phyloP scores from a whole-genome alignment of 768 basidiomycete species.

The Tricholoma hemisulphureum region DNA sequence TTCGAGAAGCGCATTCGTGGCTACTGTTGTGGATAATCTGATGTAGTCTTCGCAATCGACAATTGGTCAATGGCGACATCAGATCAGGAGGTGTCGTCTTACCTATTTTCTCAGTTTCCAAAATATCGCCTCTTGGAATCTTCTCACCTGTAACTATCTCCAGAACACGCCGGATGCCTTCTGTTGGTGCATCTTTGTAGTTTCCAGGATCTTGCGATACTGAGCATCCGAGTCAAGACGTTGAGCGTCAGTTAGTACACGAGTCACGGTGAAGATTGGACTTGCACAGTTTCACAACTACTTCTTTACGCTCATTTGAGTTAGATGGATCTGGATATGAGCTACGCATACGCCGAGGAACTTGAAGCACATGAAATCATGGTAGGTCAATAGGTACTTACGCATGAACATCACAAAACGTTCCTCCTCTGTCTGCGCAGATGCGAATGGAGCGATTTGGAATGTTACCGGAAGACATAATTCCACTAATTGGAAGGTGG shows the following conservation, averaged over 20 bases:
- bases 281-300: constrained; percentile 88
- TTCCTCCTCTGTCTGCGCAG: constrained; percentile 88
- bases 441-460: constrained; percentile 80
- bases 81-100: constrained; percentile 12
- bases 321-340: constrained; percentile 75
- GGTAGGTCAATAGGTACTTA: constrained; percentile 33
- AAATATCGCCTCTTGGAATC: constrained; percentile 62
- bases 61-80: constrained; percentile 1
- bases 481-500: too few relatives aligned
- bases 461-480: constrained; percentile 27
- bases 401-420: constrained; percentile 90
- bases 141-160: constrained; percentile 70
- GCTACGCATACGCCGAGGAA: constrained; percentile 34
- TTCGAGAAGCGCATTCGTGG: constrained; percentile 93
- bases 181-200: constrained; percentile 91
- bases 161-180: constrained; percentile 85
- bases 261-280: constrained; percentile 7
- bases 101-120: constrained; percentile 85
- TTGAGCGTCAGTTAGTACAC: neutral
- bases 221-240: constrained; percentile 30
- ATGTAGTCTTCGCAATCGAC: constrained; percentile 70
- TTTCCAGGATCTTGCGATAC: constrained; percentile 88
- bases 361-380: neutral
- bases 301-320: constrained; percentile 59
- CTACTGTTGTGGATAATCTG: constrained; percentile 89